phyloP scores from a whole-genome alignment of 192 early-diverging fungal genomes.

The Backusella australiensis region DNA sequence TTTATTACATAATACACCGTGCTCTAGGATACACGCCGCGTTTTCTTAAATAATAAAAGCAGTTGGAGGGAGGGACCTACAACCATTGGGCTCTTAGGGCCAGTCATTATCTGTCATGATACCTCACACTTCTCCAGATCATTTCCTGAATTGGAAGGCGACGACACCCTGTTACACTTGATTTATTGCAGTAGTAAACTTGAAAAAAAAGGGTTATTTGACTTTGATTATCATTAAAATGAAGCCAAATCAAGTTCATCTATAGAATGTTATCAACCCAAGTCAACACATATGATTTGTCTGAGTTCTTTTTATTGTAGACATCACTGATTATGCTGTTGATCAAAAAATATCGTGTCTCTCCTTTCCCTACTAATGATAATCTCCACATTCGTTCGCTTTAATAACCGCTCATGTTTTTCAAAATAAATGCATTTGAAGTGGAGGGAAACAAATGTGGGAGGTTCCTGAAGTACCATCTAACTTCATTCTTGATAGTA shows the following conservation, averaged over 20 bases:
- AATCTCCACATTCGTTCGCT: too few species aligned
- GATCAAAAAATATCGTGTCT: too few species aligned
- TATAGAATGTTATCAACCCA: too few species aligned
- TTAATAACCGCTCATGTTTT: too few species aligned
- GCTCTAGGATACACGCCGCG: neutral
- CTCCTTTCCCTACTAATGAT: too few species aligned
- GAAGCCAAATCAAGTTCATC: too few species aligned
- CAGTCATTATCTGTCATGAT: neutral
- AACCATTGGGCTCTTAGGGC: neutral
- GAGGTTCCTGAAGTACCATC: neutral
- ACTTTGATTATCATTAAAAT: too few species aligned
- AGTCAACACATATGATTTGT: too few species aligned
- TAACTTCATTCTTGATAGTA: neutral
- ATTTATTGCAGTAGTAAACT: neutral
- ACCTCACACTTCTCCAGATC: neutral
- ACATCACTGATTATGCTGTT: too few species aligned
- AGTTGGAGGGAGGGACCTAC: neutral
- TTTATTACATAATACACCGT: neutral
- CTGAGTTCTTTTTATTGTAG: too few species aligned
- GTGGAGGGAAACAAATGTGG: neutral
- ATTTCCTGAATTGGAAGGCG: neutral
- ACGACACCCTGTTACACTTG: neutral
- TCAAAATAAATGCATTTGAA: too few species aligned
- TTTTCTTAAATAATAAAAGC: neutral
- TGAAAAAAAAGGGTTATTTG: too few species aligned